Percentiles rank a stretch among this genome's conserved stretches.
Evolutionary conservation across 2,329 filamentous ascomycete species (phyloP).

Genomic region (Coleophoma eucalyptorum): DNA sequence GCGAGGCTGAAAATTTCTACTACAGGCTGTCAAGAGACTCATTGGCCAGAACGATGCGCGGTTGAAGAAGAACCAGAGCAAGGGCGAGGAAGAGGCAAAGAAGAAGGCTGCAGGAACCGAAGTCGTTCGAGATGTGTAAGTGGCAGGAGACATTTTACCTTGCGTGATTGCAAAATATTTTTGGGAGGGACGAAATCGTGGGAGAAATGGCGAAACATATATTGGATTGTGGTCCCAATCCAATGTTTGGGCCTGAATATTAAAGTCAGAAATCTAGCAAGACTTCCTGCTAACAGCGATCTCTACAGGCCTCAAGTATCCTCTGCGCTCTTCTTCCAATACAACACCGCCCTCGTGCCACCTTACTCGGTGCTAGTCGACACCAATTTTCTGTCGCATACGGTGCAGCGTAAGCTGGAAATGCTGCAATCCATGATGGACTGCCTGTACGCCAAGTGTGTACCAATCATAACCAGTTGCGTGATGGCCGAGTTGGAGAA

Average conservation of each 20-base stretch:
- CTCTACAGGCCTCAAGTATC: conserved; percentile 65
- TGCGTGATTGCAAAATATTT: too few relatives aligned
- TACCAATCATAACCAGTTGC: conserved; percentile 81
- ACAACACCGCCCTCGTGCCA: conserved; percentile 69
- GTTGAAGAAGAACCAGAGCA: conserved; percentile 75
- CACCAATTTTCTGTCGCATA: conserved; percentile 89
- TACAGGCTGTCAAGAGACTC: conserved; percentile 63
- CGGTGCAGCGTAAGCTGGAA: conserved; percentile 86
- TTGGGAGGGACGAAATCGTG: too few relatives aligned
- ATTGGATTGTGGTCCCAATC: neutral
- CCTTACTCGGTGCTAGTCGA: conserved; percentile 62
- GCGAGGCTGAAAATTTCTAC: conserved; percentile 8
- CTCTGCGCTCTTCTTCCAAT: conserved; percentile 81
- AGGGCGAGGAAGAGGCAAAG: conserved; percentile 56
- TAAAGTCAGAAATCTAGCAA: neutral
- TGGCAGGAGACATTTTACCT: conserved; percentile 4
- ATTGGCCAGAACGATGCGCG: conserved; percentile 79
- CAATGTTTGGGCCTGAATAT: neutral
- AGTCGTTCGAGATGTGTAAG: conserved; percentile 69
- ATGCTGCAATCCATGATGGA: conserved; percentile 90
- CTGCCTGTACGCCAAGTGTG: conserved; percentile 86
- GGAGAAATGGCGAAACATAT: neutral
- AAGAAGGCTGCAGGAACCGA: conserved; percentile 52
- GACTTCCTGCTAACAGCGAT: conserved; percentile 4
- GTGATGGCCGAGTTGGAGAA: conserved; percentile 86